These are phyloP conservation scores for Xylariaceae sp. DNA, from an alignment of 2,329 filamentous ascomycete genomes.

Conservation along the genomic window DNA sequence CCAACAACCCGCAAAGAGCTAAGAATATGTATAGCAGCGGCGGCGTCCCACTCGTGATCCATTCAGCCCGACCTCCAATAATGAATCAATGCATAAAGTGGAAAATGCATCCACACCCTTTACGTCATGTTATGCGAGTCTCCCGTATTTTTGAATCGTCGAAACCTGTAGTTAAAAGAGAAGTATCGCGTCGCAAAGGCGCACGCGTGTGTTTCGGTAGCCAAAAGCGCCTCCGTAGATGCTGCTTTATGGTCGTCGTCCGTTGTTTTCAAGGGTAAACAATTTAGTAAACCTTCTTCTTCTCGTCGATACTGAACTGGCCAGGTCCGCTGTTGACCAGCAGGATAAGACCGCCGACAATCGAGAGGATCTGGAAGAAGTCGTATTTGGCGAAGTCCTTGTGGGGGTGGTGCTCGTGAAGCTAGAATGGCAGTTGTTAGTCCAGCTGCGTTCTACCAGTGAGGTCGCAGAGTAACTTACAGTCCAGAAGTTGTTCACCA, in stretches of 20 bases:
- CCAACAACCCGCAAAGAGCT: conserved; percentile 3
- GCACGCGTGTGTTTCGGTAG: conserved; percentile 7
- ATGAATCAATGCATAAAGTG: conserved; percentile 6
- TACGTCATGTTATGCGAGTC: conserved; percentile 21
- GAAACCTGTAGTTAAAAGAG: conserved; percentile 10
- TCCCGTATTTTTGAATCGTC: conserved; percentile 10
- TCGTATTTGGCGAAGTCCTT: conserved; percentile 99
- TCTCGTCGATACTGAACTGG: conserved; percentile 97
- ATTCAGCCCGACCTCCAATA: conserved; percentile 13
- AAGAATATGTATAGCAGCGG: conserved; percentile 5
- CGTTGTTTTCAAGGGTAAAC: conserved; percentile 2
- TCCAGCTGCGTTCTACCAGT: conserved; percentile 10
- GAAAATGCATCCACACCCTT: conserved; percentile 18
- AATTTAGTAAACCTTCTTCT: conserved; percentile 97
- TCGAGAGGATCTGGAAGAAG: conserved; percentile 99
- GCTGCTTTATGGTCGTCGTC: conserved; percentile 2
- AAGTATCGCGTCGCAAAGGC: conserved; percentile 4
- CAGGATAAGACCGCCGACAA: conserved; percentile 91
- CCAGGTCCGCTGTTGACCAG: conserved; percentile 98
- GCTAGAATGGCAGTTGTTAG: conserved; percentile 46
- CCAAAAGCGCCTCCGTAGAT: conserved; percentile 14
- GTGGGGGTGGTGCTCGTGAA: conserved; percentile 96
- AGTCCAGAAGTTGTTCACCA: conserved; percentile 99
- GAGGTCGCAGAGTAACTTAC: conserved; percentile 50
- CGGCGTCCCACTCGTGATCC: conserved; percentile 9